Base-by-base conservation (phyloP, 305 asterid species). In the Salvia sclarea region DNA sequence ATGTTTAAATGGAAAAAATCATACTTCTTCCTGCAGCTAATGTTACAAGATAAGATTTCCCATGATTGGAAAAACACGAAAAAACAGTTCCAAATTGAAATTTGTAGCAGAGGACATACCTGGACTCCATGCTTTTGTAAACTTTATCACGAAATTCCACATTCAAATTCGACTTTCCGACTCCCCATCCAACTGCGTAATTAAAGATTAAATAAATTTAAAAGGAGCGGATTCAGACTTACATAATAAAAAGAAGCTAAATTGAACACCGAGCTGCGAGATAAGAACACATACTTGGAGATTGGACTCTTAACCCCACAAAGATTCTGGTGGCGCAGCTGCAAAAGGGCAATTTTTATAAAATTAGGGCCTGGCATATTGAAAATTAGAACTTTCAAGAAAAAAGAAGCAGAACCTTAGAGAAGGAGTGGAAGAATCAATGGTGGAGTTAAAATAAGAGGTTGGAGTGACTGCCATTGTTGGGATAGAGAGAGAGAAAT, bases 271-370 rank as follows among this genome's bases (percentile, higher is more conserved):
- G 21, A 11, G 18, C 22, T 35, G 9, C 5, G 25, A 20, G 41
- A 65, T 30, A 63, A 79, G 71, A 56, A 73, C 16, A 85, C 90
- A 0, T 28, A 93, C 97, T 75, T 49, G 96, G 95, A 63, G 85
- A 82, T 81, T 90, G 97, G 66, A 64, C 71, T 82, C 94, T 79
- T 64, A 91, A 81, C 4, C 96, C 96, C 37, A 76, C 92, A 58
- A 55, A 87, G 45, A 78, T 81, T 74, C 81, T 90, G 88, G 70
- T 79, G 37, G 69, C 84, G 11, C 87, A 85, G 78, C 97, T 90
- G 83, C 81, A 71, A 78, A 52, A 61, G 61, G 66, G 31, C 43
- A 45, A 66, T 20, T 30, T 25, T 41, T 21, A 43, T n/a, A 52
- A 41, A 52, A 52, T 74, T 61, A 59, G 62, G 35, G 47, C 25